Conservation (phyloP, 768 basidiomycete genomes). For the Daedaleopsis sinensis region DNA sequence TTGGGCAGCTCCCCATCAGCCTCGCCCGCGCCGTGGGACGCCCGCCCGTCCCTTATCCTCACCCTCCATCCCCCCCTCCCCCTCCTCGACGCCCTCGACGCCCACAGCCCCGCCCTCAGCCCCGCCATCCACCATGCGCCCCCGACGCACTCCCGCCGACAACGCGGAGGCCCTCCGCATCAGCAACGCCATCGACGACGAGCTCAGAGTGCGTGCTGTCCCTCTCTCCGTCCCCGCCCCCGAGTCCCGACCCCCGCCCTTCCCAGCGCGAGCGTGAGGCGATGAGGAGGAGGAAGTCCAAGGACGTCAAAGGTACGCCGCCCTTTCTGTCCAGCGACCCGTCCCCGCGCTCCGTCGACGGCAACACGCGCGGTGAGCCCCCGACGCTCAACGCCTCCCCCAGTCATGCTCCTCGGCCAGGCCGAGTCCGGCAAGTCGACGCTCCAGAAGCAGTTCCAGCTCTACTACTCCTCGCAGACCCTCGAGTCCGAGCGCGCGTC, state of each 20-base stretch:
- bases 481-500: slow-evolving; percentile 43
- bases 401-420: slow-evolving; percentile 38
- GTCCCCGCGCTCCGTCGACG: background rate
- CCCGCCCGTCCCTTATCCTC: slow-evolving; percentile 4
- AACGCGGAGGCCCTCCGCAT: slow-evolving; percentile 25
- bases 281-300: slow-evolving; percentile 19
- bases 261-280: slow-evolving; percentile 31
- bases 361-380: too few species aligned
- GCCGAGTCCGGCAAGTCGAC: slow-evolving; percentile 71
- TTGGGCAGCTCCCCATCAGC: too few species aligned
- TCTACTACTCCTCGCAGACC: slow-evolving; percentile 63
- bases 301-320: slow-evolving; percentile 33
- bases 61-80: background rate
- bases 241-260: background rate
- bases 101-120: background rate
- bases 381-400: background rate
- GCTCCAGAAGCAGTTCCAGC: slow-evolving; percentile 82
- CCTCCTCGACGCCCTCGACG: background rate
- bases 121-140: slow-evolving; percentile 8
- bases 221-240: background rate
- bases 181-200: slow-evolving; percentile 28
- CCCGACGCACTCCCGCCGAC: slow-evolving; percentile 17
- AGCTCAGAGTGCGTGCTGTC: slow-evolving; percentile 19
- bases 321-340: background rate
- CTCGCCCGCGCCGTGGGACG: slow-evolving; percentile 1